phyloP scores from a whole-genome alignment of 768 basidiomycete genomes.

The Collybia nuda region DNA sequence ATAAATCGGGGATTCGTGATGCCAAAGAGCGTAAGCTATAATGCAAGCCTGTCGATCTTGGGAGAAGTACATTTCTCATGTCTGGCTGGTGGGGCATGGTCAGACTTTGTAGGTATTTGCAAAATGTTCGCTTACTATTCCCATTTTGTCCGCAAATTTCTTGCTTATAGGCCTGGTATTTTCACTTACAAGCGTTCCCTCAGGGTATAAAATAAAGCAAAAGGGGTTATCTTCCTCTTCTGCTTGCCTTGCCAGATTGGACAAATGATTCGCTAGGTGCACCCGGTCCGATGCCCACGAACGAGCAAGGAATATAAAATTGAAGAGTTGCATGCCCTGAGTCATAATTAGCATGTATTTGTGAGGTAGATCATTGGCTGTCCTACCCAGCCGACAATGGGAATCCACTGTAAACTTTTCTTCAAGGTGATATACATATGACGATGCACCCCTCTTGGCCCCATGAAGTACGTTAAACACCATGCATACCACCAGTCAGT shows the following conservation, averaged over 20 bases:
- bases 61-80: constrained; percentile 78
- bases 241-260: constrained; percentile 67
- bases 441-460: constrained; percentile 57
- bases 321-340: constrained; percentile 93
- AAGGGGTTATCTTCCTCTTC: constrained; percentile 69
- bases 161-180: constrained; percentile 84
- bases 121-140: constrained; percentile 64
- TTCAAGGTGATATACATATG: constrained; percentile 91
- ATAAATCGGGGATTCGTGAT: constrained; percentile 73
- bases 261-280: constrained; percentile 64
- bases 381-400: constrained; percentile 85
- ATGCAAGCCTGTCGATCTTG: constrained; percentile 89
- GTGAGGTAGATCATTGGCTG: neutral
- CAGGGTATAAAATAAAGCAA: constrained; percentile 88
- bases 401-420: constrained; percentile 82
- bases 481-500: constrained; percentile 90
- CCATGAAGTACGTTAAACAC: constrained; percentile 74
- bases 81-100: constrained; percentile 66
- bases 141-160: constrained; percentile 86
- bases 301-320: constrained; percentile 90
- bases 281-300: constrained; percentile 86
- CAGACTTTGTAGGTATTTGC: neutral
- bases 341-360: constrained; percentile 1
- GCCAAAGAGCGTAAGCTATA: constrained; percentile 81
- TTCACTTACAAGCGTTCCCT: constrained; percentile 90